Evolutionary conservation across 1,139 yeast species (phyloP).

Genomic region (Protomyces inouyei): DNA sequence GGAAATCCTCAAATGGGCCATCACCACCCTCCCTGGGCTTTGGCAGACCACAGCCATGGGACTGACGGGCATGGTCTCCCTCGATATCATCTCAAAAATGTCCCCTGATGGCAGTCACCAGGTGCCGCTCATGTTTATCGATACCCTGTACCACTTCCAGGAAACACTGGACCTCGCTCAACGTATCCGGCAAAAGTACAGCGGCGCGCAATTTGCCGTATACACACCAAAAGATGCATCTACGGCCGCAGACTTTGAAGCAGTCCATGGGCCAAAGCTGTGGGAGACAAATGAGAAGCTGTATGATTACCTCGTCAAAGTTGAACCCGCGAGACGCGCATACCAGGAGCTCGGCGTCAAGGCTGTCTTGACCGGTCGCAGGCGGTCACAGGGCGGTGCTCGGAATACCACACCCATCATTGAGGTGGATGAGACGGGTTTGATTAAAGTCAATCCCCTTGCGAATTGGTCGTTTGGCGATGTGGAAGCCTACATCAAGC

Average conservation of each 20-base stretch:
- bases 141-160: conserved; percentile 87
- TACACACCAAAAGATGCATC: conserved; percentile 59
- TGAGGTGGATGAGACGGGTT: conserved; percentile 67
- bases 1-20: conserved; percentile 76
- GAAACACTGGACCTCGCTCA: conserved; percentile 79
- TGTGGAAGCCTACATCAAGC: conserved; percentile 65
- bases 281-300: conserved; percentile 80
- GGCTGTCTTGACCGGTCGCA: conserved; percentile 89
- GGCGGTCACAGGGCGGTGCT: conserved; percentile 85
- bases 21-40: conserved; percentile 70
- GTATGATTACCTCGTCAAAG: conserved; percentile 84
- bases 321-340: conserved; percentile 87
- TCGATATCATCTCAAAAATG: conserved; percentile 72
- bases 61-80: conserved; percentile 79
- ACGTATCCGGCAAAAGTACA: conserved; percentile 54
- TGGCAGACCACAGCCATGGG: conserved; percentile 96
- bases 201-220: conserved; percentile 51
- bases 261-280: conserved; percentile 62
- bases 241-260: conserved; percentile 61
- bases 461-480: conserved; percentile 75
- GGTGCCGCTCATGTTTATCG: conserved; percentile 76
- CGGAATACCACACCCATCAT: conserved; percentile 68
- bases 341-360: conserved; percentile 63
- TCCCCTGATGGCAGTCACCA: conserved; percentile 42
- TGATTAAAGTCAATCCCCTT: conserved; percentile 82